phyloP scores from a whole-genome alignment of 2,329 filamentous ascomycete genomes.

The Penicillium sp. region DNA sequence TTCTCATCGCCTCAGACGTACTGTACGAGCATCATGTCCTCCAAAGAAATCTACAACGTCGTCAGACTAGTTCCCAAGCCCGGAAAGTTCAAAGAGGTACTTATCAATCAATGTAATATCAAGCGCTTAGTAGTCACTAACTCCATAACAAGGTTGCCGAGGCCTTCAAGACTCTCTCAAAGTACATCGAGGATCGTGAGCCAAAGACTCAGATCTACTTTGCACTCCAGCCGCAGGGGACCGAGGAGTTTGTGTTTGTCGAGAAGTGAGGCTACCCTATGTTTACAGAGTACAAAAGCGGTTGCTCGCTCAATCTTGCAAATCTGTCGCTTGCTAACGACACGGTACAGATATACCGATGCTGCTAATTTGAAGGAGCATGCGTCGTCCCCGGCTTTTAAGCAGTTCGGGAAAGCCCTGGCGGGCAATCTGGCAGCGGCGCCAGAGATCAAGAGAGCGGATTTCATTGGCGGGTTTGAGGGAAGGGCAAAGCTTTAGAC shows the following conservation, averaged over 20 bases:
- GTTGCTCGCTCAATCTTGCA: too few species aligned
- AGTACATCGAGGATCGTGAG: constrained; percentile 24
- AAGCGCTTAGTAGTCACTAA: too few species aligned
- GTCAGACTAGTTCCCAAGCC: constrained; percentile 29
- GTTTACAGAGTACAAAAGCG: background rate
- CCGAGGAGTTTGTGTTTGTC: constrained; percentile 26
- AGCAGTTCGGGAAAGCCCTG: constrained; percentile 22
- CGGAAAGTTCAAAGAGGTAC: constrained; percentile 26
- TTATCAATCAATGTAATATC: background rate
- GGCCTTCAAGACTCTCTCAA: constrained; percentile 24
- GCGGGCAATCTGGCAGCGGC: constrained; percentile 20
- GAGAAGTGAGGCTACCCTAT: constrained; percentile 24
- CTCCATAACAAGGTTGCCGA: constrained; percentile 10
- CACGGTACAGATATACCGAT: constrained; percentile 23
- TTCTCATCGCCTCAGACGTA: background rate
- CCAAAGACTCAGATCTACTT: constrained; percentile 29
- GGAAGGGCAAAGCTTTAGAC: constrained; percentile 26
- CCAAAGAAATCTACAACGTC: constrained; percentile 25
- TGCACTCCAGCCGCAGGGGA: constrained; percentile 22
- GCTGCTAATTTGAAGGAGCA: constrained; percentile 25
- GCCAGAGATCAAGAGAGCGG: constrained; percentile 23
- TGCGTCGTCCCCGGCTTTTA: constrained; percentile 21
- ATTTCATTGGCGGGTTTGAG: constrained; percentile 24
- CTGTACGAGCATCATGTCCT: constrained; percentile 11
- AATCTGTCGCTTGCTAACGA: background rate